Evolutionary conservation across 257 asterid species (phyloP), one percentile per base, ranked within the genome.

Genomic region (Parsonsia alboflavescens): DNA sequence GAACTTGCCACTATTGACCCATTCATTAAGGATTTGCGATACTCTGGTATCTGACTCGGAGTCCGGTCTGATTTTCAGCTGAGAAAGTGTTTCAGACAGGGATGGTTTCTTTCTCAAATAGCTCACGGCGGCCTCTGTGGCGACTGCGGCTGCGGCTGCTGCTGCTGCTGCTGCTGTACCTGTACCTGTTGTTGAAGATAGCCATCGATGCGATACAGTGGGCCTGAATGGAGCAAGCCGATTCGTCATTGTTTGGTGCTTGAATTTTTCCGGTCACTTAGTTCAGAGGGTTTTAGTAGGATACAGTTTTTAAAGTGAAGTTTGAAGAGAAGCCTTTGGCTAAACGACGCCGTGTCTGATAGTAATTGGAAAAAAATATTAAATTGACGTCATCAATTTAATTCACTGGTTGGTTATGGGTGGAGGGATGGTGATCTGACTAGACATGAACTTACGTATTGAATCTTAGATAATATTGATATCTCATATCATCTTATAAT

Each of bases 11-110:
- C 75, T 53, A 42, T 44, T 73, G 69, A 72, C 80, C 89, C 88
- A 83, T 61, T 87, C 81, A 53, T 80, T 76, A 24, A 92, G 85
- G 72, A 72, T 50, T 57, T 77, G 82, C 11, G 76, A 52, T 3
- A 85, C 28, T 53, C 71, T 70, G 52, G 84, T 16, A 71, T 70
- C 74, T 52, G 82, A 52, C 36, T 76, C 53, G 49, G 87, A 72
- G 71, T 45, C 79, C 15, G 84, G 52, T 72, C 57, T 64, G 77
- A n/a, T 71, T 53, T 64, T 62, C 39, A 76, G 78, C 77, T 73
- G 70, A 1, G 48, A 76, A 59, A 90, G 84, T 74, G 69, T 75
- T 61, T 68, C 8, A 81, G 70, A 77, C 36, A 85, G 77, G 68
- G 75, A 26, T 73, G 49, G 54, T 75, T 63, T 81, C 73, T 53